phyloP scores from a whole-genome alignment of 2,329 filamentous ascomycete genomes.

The Fonsecaea multimorphosa region DNA sequence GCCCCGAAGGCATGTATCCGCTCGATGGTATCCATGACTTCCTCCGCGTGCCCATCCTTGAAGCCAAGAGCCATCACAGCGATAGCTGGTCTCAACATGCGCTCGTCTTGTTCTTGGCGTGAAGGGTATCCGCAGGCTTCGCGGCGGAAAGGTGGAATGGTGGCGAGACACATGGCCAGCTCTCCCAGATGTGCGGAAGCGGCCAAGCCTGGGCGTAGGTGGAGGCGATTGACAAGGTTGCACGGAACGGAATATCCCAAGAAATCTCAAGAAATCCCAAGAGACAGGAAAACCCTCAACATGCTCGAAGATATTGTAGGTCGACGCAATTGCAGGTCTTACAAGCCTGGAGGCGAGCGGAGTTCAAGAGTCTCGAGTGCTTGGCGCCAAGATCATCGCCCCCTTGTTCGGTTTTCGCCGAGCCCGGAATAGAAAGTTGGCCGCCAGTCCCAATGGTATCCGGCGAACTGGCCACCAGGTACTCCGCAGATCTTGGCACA shows the following conservation, averaged over 20 bases:
- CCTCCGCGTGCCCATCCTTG: conserved; percentile 8
- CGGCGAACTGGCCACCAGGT: not conserved
- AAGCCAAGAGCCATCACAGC: conserved; percentile 13
- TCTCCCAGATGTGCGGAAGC: conserved; percentile 16
- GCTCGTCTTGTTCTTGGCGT: not conserved
- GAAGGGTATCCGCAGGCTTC: not conserved
- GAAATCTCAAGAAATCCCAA: conserved; percentile 10
- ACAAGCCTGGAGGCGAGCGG: not conserved
- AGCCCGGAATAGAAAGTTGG: not conserved
- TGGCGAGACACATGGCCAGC: conserved; percentile 13
- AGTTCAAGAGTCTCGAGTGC: conserved; percentile 5
- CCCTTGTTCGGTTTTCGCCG: not conserved
- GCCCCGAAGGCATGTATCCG: conserved; percentile 5
- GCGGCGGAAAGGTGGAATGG: conserved; percentile 23
- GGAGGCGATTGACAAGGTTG: conserved; percentile 15
- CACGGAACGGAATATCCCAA: too few relatives aligned
- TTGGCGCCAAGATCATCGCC: conserved; percentile 1
- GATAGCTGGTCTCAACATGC: not conserved
- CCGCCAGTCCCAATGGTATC: not conserved
- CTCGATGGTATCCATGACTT: conserved; percentile 8
- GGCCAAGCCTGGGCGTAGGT: conserved; percentile 22
- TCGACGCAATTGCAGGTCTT: not conserved
- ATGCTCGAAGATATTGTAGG: too few relatives aligned
- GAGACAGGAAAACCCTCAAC: not conserved
- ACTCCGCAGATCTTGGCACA: too few relatives aligned